phyloP scores from a whole-genome alignment of 1,284 basidiomycete genomes.

The Tetrapyrgos nigripes region DNA sequence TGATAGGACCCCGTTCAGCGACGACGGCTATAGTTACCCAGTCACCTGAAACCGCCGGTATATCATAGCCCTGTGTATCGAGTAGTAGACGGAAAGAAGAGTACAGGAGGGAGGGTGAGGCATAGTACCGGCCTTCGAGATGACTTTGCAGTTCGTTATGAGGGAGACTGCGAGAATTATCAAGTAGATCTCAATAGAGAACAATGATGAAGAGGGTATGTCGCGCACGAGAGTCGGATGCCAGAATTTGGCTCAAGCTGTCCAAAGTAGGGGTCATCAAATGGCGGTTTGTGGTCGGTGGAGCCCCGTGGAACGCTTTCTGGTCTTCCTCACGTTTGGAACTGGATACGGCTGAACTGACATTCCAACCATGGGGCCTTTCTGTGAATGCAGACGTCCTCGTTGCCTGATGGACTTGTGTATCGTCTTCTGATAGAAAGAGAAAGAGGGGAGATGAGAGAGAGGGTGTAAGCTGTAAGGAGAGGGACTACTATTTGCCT shows the following conservation, averaged over 20 bases:
- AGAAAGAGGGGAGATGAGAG: too few relatives aligned
- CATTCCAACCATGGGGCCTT: conserved; percentile 31
- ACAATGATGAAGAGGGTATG: too few relatives aligned
- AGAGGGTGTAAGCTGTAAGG: too few relatives aligned
- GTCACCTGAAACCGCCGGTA: conserved; percentile 91
- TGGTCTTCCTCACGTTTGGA: conserved; percentile 63
- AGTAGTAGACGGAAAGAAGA: conserved; percentile 80
- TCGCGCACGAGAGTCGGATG: conserved; percentile 83
- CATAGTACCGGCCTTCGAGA: conserved; percentile 83
- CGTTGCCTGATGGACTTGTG: too few relatives aligned
- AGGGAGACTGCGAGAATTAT: conserved; percentile 64
- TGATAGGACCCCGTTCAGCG: conserved; percentile 82
- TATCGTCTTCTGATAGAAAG: too few relatives aligned
- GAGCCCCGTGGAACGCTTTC: conserved; percentile 82
- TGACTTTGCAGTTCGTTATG: conserved; percentile 86
- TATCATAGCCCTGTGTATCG: conserved; percentile 85
- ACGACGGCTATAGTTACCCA: conserved; percentile 92
- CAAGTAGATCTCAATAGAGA: conserved; percentile 10
- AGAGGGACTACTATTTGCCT: too few relatives aligned
- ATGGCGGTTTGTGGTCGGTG: conserved; percentile 65
- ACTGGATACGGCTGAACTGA: conserved; percentile 8
- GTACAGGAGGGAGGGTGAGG: conserved; percentile 89
- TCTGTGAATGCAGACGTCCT: conserved; percentile 55
- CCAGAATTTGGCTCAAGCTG: conserved; percentile 87
- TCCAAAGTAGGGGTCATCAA: conserved; percentile 77